Conservation (phyloP, 1,139 yeast species). For the Lizanozyma gosingica region DNA sequence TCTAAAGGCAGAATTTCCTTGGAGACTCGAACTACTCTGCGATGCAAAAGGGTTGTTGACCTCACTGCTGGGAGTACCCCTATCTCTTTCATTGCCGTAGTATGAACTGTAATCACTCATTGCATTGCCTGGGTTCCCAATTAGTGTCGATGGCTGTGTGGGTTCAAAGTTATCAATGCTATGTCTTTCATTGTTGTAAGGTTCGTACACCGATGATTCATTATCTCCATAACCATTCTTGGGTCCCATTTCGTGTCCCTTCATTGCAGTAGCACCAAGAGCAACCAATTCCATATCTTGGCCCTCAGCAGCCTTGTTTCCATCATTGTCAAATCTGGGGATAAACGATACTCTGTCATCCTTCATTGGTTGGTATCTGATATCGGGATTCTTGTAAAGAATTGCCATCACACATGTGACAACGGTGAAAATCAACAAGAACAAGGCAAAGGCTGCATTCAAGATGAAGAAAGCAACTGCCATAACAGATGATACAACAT, state of each 20-base stretch:
- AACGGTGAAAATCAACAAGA: slow-evolving; percentile 74
- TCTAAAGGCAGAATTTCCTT: neutral
- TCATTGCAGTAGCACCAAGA: slow-evolving; percentile 81
- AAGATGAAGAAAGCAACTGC: slow-evolving; percentile 86
- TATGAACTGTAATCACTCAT: slow-evolving; percentile 14
- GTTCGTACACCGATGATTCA: slow-evolving; percentile 4
- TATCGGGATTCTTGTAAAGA: slow-evolving; percentile 86
- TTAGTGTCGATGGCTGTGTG: slow-evolving; percentile 38
- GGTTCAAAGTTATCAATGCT: slow-evolving; percentile 24
- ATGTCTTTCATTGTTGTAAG: slow-evolving; percentile 8
- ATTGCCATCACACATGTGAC: slow-evolving; percentile 81
- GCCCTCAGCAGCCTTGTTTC: slow-evolving; percentile 33
- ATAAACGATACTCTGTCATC: slow-evolving; percentile 92
- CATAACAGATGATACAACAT: slow-evolving; percentile 81
- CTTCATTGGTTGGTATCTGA: slow-evolving; percentile 92
- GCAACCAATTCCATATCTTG: slow-evolving; percentile 76
- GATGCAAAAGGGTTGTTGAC: neutral
- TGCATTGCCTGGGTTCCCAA: slow-evolving; percentile 33
- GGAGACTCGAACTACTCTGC: neutral
- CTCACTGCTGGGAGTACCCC: neutral
- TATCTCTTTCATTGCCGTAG: neutral
- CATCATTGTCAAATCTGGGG: slow-evolving; percentile 37
- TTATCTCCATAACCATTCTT: neutral
- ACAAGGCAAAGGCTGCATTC: slow-evolving; percentile 83
- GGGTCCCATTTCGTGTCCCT: slow-evolving; percentile 46